Evolutionary conservation across 805 yeast genomes (phyloP), one percentile per base, ranked within the genome.

Genomic region (Barnettozyma californica): DNA sequence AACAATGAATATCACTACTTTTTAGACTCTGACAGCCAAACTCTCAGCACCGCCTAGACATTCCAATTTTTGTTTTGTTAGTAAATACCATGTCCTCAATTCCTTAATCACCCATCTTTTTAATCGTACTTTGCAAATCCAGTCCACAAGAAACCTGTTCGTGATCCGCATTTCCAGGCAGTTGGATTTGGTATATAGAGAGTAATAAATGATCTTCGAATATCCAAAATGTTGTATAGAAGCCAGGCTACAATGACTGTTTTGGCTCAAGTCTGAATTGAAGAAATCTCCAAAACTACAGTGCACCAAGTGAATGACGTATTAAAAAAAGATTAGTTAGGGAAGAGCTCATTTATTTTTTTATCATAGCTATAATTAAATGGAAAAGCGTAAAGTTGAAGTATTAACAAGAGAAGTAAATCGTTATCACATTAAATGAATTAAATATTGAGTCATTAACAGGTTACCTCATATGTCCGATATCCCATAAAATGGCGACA

Each of bases 131-230:
- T 36, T 57, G 66, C 59, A 13, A 60, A 56, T 0, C 70, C 80
- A 41, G 71, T 74, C 68, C 73, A 76, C 48, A 75, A 60, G 52
- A 70, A 70, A 3, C 69, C 76, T 36, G 75, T 68, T 51, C 73
- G 73, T 9, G 74, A 74, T 29, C 68, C 65, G 70, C 70, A 63
- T 51, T 75, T 67, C 53, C 73, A 74, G 21, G 68, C 66, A 9
- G 63, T 60, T 10, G 77, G 74, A 50, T 74, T 76, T 46, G 76
- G 58, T 71, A 77, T 71, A 51, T 71, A 73, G 18, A 81, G 81
- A 18, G 65, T 56, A 36, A 69, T 66, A 39, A 74, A 58, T 25
- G 70, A 56, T 47, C 67, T 61, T 49, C 68, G 59, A 45, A 67
- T 63, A 35, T 65, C 62, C 18, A 64, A 60, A 16, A 66, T 39